Conservation (phyloP, 2,329 filamentous ascomycete genomes). For the Trichoderma lentiforme region DNA sequence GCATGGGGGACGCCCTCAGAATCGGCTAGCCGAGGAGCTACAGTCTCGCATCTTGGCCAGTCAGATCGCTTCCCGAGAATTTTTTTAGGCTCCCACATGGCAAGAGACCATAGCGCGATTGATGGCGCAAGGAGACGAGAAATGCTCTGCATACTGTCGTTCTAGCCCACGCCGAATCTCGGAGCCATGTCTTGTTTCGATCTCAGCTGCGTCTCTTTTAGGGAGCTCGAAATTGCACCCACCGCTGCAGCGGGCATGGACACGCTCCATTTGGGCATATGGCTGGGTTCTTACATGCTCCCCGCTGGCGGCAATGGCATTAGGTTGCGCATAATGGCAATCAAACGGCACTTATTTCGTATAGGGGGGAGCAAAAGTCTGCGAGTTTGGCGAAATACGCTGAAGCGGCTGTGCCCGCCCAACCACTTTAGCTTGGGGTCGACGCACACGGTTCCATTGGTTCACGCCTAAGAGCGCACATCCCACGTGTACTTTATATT, state of each 20-base stretch:
- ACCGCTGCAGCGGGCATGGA: background rate
- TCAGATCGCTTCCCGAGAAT: slow-evolving; percentile 8
- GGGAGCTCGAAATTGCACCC: background rate
- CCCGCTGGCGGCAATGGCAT: background rate
- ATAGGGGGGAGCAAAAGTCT: background rate
- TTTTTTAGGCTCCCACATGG: slow-evolving; percentile 17
- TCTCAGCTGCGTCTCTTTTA: background rate
- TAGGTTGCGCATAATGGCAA: background rate
- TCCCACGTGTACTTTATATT: slow-evolving; percentile 14
- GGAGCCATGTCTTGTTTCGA: slow-evolving; percentile 1
- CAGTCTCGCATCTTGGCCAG: slow-evolving; percentile 16
- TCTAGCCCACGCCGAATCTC: background rate
- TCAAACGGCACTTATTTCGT: background rate
- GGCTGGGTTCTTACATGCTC: background rate
- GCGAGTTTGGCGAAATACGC: background rate
- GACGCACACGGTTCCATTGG: background rate
- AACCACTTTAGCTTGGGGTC: background rate
- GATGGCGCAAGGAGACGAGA: background rate
- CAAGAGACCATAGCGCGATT: slow-evolving; percentile 8
- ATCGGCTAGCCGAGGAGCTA: background rate
- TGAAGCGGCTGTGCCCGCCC: slow-evolving; percentile 13
- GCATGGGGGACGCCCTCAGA: background rate
- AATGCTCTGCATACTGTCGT: background rate
- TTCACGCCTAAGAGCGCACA: slow-evolving; percentile 5
- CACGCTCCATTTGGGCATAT: background rate